Evolutionary conservation across 805 yeast species (phyloP), one percentile per base, ranked within the genome.

Genomic region (Wickerhamomyces chambardii): DNA sequence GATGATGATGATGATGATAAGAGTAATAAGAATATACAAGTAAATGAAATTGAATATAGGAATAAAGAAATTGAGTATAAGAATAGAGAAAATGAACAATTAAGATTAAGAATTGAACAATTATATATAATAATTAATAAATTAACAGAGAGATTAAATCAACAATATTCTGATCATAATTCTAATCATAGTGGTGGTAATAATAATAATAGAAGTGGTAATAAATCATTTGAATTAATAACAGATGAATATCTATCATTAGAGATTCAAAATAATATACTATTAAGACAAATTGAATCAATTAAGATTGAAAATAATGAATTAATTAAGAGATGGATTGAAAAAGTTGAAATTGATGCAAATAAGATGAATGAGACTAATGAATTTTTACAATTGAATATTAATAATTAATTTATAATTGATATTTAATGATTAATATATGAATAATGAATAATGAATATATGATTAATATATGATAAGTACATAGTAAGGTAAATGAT

Each of bases 201-300:
- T n/a, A n/a, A n/a, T n/a, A n/a, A n/a, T n/a, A n/a, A n/a, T n/a
- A n/a, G n/a, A n/a, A n/a, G n/a, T n/a, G n/a, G n/a, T n/a, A 68
- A 75, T 35, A 68, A 68, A 43, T 67, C 78, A 5, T 66, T 77
- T 15, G 83, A 75, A 40, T 59, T 68, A 24, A 53, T 79, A 30
- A 79, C 78, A 39, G 89, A 84, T 48, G 92, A 84, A 47, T 60
- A 78, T 21, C 61, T 84, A 15, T 68, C 78, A 1, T 48, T 66
- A 40, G 71, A 74, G 35, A 75, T 84, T 29, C 87, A 80, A 48
- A 61, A 57, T 36, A 64, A 63, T 36, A 32, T 64, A 6, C 39
- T 64, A 15, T 48, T 53, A 28, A 56, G 51, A 17, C 55, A 52
- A 32, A 54, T 68, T 7, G 47, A 45, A 3, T 50, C 55, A 19